Conservation (phyloP, 495 filamentous ascomycete species). For the Cercophora newfieldiana region DNA sequence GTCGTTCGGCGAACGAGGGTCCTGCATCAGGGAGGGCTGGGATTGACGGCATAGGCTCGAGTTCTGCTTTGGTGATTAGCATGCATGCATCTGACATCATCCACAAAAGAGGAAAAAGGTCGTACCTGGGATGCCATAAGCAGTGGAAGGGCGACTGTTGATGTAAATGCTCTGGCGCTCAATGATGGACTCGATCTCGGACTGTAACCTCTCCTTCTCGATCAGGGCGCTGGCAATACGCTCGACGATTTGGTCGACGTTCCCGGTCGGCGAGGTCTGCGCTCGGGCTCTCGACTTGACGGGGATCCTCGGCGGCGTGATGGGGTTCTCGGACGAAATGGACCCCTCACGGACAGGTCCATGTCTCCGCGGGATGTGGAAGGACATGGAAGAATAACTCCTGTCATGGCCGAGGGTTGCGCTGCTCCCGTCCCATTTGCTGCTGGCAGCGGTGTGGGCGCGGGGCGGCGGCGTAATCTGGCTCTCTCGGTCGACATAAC, state of each 20-base stretch:
- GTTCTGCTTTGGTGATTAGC: slow-evolving; percentile 30
- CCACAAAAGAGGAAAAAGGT: background rate
- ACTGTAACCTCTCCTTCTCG: slow-evolving; percentile 53
- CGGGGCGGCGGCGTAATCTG: slow-evolving; percentile 46
- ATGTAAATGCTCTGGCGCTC: slow-evolving; percentile 55
- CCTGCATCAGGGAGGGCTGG: slow-evolving; percentile 48
- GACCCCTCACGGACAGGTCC: slow-evolving; percentile 33
- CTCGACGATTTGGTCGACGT: slow-evolving; percentile 45
- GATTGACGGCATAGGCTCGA: slow-evolving; percentile 49
- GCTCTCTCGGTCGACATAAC: slow-evolving; percentile 30
- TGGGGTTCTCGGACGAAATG: slow-evolving; percentile 24
- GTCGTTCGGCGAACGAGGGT: slow-evolving; percentile 51
- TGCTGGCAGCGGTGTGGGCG: slow-evolving; percentile 34
- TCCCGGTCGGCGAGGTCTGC: slow-evolving; percentile 30
- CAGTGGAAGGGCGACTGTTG: slow-evolving; percentile 50
- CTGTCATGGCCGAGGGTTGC: slow-evolving; percentile 40
- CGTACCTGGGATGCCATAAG: slow-evolving; percentile 30
- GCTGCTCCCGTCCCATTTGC: slow-evolving; percentile 38
- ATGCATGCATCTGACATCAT: background rate
- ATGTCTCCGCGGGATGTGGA: slow-evolving; percentile 51
- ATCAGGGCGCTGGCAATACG: slow-evolving; percentile 54
- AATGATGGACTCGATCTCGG: slow-evolving; percentile 53
- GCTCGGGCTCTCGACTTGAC: slow-evolving; percentile 36
- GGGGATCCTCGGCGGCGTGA: slow-evolving; percentile 30
- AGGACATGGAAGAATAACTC: slow-evolving; percentile 51